Percentiles rank a stretch among this genome's conserved stretches.
Conservation (phyloP, 2,329 filamentous ascomycete genomes). For the Aspergillus hiratsukae region DNA sequence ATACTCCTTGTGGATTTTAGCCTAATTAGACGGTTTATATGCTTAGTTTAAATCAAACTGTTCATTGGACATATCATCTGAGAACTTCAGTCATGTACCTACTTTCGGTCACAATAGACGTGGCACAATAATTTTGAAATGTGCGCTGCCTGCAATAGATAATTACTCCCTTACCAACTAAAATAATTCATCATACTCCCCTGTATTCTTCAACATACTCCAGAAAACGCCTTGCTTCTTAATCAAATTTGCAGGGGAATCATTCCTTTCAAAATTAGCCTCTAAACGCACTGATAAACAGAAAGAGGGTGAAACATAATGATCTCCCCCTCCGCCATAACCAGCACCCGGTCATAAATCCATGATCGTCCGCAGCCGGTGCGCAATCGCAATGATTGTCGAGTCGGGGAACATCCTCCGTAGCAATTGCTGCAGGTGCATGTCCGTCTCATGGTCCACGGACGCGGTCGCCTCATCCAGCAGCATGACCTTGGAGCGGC, state of each 20-base stretch:
- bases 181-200: slow-evolving; percentile 24
- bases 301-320: slow-evolving; percentile 23
- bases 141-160: neutral
- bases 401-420: slow-evolving; percentile 48
- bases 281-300: neutral
- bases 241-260: slow-evolving; percentile 18
- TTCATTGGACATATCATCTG: no score
- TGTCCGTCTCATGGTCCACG: slow-evolving; percentile 57
- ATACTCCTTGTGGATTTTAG: no score
- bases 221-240: slow-evolving; percentile 19
- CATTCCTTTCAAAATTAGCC: slow-evolving; percentile 16
- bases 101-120: no score
- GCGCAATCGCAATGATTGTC: slow-evolving; percentile 64
- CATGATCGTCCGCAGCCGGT: slow-evolving; percentile 60
- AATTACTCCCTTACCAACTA: slow-evolving; percentile 9
- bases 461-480: slow-evolving; percentile 63
- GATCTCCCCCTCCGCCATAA: slow-evolving; percentile 53
- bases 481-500: slow-evolving; percentile 54
- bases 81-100: no score
- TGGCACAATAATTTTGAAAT: no score
- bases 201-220: slow-evolving; percentile 23
- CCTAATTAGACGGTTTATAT: neutral
- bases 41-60: no score
- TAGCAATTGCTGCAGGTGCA: slow-evolving; percentile 55
- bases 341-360: slow-evolving; percentile 58